Conservation (phyloP, 495 filamentous ascomycete species). For the Cladorrhinum samala region DNA sequence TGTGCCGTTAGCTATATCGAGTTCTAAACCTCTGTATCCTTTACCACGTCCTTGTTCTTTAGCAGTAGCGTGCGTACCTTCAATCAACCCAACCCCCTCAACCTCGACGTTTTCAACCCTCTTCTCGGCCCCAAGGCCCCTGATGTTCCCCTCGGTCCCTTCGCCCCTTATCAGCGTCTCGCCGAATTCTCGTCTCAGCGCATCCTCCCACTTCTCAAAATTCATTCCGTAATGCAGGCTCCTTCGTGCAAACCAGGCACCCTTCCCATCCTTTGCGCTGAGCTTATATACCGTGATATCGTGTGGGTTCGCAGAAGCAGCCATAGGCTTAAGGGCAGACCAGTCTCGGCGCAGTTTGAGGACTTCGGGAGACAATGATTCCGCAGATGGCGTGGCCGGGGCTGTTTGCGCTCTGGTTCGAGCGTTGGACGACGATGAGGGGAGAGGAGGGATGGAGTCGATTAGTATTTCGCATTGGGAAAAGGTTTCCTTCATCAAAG, state of each 20-base stretch:
- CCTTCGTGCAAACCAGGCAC: constrained; percentile 82
- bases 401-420: constrained; percentile 29
- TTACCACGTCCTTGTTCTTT: neutral
- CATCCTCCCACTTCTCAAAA: constrained; percentile 62
- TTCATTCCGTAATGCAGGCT: constrained; percentile 61
- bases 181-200: constrained; percentile 54
- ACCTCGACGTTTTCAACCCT: constrained; percentile 55
- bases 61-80: constrained; percentile 38
- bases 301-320: constrained; percentile 62
- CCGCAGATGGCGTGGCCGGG: constrained; percentile 12
- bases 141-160: constrained; percentile 55
- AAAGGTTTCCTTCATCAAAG: constrained; percentile 54
- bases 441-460: constrained; percentile 60
- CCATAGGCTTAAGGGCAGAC: constrained; percentile 71
- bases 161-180: constrained; percentile 52
- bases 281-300: constrained; percentile 77
- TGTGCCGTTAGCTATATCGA: constrained; percentile 20
- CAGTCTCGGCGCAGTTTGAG: constrained; percentile 65
- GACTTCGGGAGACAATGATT: constrained; percentile 1
- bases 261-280: constrained; percentile 68
- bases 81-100: constrained; percentile 47
- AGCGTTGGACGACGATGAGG: constrained; percentile 1
- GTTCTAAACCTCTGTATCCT: neutral
- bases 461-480: constrained; percentile 58
- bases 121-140: constrained; percentile 78